Percentiles rank a stretch among this genome's conserved stretches.
Evolutionary conservation across 108 stramenopile genomes (phyloP).

Genomic region (Skeletonema grethae): DNA sequence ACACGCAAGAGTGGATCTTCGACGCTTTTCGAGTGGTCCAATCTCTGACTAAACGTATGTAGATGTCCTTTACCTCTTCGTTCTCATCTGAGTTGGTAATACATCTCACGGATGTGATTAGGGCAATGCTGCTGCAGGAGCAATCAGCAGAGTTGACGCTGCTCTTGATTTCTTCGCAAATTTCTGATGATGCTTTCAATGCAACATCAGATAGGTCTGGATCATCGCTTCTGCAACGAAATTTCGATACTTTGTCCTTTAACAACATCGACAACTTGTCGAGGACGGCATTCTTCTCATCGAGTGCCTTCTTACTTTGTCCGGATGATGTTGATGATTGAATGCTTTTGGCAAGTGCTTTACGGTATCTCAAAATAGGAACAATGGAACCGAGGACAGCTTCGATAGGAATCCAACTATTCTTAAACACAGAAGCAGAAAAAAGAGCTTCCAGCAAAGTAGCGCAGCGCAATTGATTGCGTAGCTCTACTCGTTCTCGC

Average conservation of each 20-base stretch:
- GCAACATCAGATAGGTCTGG: constrained; percentile 34
- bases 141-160: constrained; percentile 54
- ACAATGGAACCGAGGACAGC: constrained; percentile 56
- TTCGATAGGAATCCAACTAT: constrained; percentile 53
- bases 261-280: constrained; percentile 63
- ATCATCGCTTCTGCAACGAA: constrained; percentile 37
- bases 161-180: constrained; percentile 49
- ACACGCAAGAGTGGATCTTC: constrained; percentile 58
- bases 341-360: constrained; percentile 46
- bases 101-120: constrained; percentile 54
- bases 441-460: constrained; percentile 69
- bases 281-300: constrained; percentile 61
- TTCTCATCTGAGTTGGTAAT: constrained; percentile 43
- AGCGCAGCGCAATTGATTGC: constrained; percentile 76
- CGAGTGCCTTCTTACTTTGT: constrained; percentile 30
- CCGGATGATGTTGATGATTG: constrained; percentile 25
- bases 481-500: constrained; percentile 65
- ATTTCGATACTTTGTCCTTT: constrained; percentile 69
- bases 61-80: constrained; percentile 38
- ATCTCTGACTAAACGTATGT: constrained; percentile 52
- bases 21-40: constrained; percentile 76
- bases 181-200: constrained; percentile 29
- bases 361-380: constrained; percentile 57
- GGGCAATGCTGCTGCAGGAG: constrained; percentile 60
- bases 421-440: constrained; percentile 47